Evolutionary conservation across 495 filamentous ascomycete species (phyloP).

Genomic region (Eremomyces bilateralis): DNA sequence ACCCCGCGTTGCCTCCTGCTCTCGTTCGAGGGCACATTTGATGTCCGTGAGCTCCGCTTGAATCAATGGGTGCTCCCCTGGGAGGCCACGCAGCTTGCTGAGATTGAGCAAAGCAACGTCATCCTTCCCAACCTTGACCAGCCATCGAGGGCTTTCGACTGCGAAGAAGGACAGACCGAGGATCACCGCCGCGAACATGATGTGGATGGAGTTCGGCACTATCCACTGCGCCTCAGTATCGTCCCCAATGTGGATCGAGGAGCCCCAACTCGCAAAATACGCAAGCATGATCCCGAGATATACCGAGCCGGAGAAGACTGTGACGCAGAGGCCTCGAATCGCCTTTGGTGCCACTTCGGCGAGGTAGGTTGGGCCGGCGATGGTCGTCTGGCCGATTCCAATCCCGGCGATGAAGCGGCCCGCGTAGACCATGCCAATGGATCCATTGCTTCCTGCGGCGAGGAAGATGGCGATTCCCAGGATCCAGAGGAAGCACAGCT

Average conservation of each 20-base stretch:
- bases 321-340: slow-evolving; percentile 45
- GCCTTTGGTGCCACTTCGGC: slow-evolving; percentile 39
- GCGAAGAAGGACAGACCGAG: slow-evolving; percentile 40
- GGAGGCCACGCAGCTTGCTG: slow-evolving; percentile 27
- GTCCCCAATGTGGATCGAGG: slow-evolving; percentile 34
- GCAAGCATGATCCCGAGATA: slow-evolving; percentile 41
- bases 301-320: slow-evolving; percentile 41
- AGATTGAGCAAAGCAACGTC: slow-evolving; percentile 26
- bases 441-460: slow-evolving; percentile 28
- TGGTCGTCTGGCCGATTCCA: slow-evolving; percentile 44
- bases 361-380: slow-evolving; percentile 36
- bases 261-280: slow-evolving; percentile 32
- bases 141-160: slow-evolving; percentile 36
- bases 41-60: slow-evolving; percentile 28
- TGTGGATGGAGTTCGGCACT: slow-evolving; percentile 45
- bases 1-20: slow-evolving; percentile 35
- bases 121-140: slow-evolving; percentile 28
- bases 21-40: slow-evolving; percentile 25
- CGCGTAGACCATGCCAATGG: slow-evolving; percentile 39
- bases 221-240: slow-evolving; percentile 35
- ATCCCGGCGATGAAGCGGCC: slow-evolving; percentile 47
- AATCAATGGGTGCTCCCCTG: slow-evolving; percentile 27
- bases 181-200: slow-evolving; percentile 51
- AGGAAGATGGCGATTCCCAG: slow-evolving; percentile 48
- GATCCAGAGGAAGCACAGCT: slow-evolving; percentile 44